Base-by-base conservation (phyloP, 306 rosid species). In the Prosopis cineraria region DNA sequence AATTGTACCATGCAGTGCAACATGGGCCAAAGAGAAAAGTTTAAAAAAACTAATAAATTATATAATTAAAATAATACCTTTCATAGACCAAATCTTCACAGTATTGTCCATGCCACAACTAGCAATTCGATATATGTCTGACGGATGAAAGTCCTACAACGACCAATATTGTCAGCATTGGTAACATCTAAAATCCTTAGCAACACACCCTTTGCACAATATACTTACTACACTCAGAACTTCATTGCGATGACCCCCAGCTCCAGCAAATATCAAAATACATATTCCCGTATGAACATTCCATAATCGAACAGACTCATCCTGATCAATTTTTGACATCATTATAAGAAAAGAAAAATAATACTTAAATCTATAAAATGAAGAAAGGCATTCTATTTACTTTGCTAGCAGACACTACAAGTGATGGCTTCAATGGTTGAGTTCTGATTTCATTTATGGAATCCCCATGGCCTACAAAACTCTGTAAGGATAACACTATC, bases 81-180 rank as follows among this genome's bases (percentile, higher is more conserved):
- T 90, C 96, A 95, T 95, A 14, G 98, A 91, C 99, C 98, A 95
- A 63, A 95, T 95, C 91, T 95, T 95, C 39, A 95, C 96, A 4
- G 98, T 88, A 83, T 88, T 95, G 86, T 95, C 99, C 99, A 95
- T 95, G 45, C 99, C 99, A 84, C 99, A 95, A 83, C 97, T 95
- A 41, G 91, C 93, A 78, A 95, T 88, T 43, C 91, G 89, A 83
- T 77, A 90, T 48, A 85, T 88, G 86, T 95, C 99, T 3, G 97
- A 91, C 36, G 98, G 97, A 82, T 93, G 98, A 71, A 95, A 95
- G 81, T 95, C 99, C 99, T 93, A 31, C 14, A 70, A 70, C 63
- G 79, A 72, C 59, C 55, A 84, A 81, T 3, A 60, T 44, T 40
- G 72, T 87, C 48, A 70, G 71, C 41, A 29, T 5, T 58, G 34